These are phyloP conservation scores for Pseudogymnoascus sp. DNA, from an alignment of 2,329 filamentous ascomycete genomes.

Conservation along the genomic window DNA sequence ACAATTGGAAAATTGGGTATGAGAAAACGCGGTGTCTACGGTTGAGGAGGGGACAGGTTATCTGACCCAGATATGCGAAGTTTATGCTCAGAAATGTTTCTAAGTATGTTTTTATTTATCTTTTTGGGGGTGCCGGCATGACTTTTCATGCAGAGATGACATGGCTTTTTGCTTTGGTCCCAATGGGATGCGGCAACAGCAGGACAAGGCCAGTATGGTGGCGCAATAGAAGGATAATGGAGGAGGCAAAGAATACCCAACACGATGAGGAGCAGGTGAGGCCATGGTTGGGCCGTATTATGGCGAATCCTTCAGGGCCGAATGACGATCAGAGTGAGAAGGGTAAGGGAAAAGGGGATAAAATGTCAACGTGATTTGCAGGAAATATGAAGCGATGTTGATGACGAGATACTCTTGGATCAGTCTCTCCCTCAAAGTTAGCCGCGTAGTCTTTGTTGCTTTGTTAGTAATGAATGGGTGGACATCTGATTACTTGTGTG, in stretches of 20 bases:
- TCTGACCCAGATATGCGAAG: background rate
- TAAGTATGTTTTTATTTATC: background rate
- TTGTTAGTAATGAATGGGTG: constrained; percentile 10
- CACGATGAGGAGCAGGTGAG: background rate
- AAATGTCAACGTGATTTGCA: background rate
- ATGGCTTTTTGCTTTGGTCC: background rate
- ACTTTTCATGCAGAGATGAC: background rate
- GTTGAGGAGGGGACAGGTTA: background rate
- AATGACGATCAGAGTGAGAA: background rate
- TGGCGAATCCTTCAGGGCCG: background rate
- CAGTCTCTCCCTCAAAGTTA: constrained; percentile 2
- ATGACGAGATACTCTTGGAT: background rate
- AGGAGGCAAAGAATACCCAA: background rate
- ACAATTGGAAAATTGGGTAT: background rate
- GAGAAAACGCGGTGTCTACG: background rate
- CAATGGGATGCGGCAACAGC: background rate
- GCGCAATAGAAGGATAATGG: background rate
- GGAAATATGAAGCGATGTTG: constrained; percentile 3
- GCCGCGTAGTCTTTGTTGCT: constrained; percentile 9
- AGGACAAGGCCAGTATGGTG: background rate
- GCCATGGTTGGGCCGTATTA: background rate
- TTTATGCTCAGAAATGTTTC: constrained; percentile 1
- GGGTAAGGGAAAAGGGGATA: background rate
- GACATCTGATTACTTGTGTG: background rate
- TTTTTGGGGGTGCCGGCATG: background rate